Conservation (phyloP, 192 early-diverging fungal genomes). For the Coemansia nantahalensis region DNA sequence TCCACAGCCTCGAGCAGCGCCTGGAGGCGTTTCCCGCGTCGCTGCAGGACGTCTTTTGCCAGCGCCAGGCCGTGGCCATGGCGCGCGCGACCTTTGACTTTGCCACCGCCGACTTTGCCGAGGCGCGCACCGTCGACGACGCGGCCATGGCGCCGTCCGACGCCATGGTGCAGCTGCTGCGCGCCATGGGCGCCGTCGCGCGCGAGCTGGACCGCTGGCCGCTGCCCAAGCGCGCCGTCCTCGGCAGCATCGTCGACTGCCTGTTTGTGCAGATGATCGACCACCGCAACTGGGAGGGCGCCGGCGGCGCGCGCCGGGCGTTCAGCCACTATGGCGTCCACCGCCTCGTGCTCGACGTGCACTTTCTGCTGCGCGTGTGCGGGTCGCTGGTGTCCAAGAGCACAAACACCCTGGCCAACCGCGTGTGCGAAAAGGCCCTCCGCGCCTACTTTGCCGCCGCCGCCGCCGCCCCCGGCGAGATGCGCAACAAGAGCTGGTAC, state of each 20-base stretch:
- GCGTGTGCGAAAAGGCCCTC: conserved; percentile 55
- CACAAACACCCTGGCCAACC: conserved; percentile 54
- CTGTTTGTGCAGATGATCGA: conserved; percentile 53
- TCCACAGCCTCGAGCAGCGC: conserved; percentile 53
- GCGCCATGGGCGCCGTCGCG: conserved; percentile 23
- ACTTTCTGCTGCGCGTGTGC: conserved; percentile 52
- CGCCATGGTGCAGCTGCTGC: conserved; percentile 39
- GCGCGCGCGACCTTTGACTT: conserved; percentile 40
- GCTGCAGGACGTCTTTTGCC: conserved; percentile 55
- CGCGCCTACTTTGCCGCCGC: conserved; percentile 36
- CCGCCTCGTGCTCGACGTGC: conserved; percentile 49
- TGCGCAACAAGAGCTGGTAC: conserved; percentile 51
- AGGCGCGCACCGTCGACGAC: conserved; percentile 6
- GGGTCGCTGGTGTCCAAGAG: conserved; percentile 53
- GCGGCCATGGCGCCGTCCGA: conserved; percentile 35
- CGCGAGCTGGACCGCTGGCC: conserved; percentile 52
- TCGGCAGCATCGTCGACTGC: conserved; percentile 49
- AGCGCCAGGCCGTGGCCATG: conserved; percentile 39
- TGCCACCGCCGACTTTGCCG: conserved; percentile 24
- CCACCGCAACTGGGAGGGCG: conserved; percentile 43
- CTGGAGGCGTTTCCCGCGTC: conserved; percentile 51
- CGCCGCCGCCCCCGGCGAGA: conserved; percentile 13
- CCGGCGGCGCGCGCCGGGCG: conserved; percentile 20
- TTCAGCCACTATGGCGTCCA: conserved; percentile 54
- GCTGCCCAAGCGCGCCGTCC: conserved; percentile 41